Conservation (phyloP, 2,329 filamentous ascomycete species). For the Botrytis aclada region DNA sequence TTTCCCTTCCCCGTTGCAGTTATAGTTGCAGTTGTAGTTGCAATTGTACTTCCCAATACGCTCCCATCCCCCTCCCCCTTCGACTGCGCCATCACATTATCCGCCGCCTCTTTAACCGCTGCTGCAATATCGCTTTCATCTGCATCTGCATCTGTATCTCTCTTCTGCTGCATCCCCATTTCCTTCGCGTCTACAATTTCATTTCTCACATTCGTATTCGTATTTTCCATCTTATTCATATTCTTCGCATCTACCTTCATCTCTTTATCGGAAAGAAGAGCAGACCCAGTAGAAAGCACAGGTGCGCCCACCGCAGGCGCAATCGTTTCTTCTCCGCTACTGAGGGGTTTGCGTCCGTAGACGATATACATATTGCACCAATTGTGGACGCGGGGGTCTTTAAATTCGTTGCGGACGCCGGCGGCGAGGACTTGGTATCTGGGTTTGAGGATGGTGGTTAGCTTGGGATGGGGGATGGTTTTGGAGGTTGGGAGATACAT, state of each 20-base stretch:
- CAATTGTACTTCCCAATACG: not conserved
- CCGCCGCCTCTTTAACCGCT: not conserved
- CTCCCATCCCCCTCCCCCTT: not conserved
- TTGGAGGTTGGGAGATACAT: not conserved
- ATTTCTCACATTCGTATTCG: too few species aligned
- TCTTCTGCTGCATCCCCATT: too few species aligned
- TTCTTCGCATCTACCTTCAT: not conserved
- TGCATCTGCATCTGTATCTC: too few species aligned
- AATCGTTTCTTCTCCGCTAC: not conserved
- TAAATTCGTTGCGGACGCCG: conserved; percentile 12
- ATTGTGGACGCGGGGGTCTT: not conserved
- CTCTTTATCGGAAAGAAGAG: not conserved
- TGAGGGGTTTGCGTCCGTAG: not conserved
- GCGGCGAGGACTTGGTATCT: conserved; percentile 17
- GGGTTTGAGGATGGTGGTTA: not conserved
- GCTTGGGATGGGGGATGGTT: not conserved
- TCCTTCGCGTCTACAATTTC: not conserved
- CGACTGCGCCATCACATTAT: not conserved
- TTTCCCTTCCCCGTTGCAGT: not conserved
- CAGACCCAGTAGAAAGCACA: not conserved
- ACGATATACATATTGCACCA: conserved; percentile 12
- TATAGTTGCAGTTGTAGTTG: too few species aligned
- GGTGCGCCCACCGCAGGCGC: not conserved
- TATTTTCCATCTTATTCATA: not conserved
- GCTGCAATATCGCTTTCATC: not conserved